phyloP scores from a whole-genome alignment of 768 basidiomycete genomes.

The Paxillus involutus region DNA sequence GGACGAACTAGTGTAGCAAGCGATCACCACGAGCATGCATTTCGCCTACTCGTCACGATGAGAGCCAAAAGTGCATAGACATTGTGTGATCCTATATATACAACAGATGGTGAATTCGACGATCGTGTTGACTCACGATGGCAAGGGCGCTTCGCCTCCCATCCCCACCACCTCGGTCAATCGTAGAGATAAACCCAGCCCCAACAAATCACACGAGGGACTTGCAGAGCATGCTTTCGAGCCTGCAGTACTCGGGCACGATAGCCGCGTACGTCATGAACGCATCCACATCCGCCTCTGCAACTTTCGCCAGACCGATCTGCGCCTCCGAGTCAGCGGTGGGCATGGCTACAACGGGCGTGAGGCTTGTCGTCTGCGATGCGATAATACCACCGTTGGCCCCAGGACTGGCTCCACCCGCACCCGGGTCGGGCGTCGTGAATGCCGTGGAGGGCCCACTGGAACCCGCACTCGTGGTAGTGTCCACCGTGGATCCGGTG shows the following conservation, averaged over 20 bases:
- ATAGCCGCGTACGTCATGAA: conserved; percentile 86
- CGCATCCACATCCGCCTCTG: conserved; percentile 80
- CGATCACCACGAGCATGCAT: too few species aligned
- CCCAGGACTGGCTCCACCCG: conserved; percentile 32
- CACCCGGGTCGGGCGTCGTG: conserved; percentile 62
- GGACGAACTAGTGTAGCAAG: too few species aligned
- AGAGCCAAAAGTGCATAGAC: too few species aligned
- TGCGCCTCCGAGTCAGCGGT: conserved; percentile 74
- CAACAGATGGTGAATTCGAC: not conserved
- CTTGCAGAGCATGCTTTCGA: conserved; percentile 80
- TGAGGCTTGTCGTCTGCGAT: conserved; percentile 55
- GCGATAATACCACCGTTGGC: conserved; percentile 29
- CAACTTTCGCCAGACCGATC: conserved; percentile 77
- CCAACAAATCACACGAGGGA: conserved; percentile 38
- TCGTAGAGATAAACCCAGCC: not conserved
- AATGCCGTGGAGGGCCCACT: conserved; percentile 50
- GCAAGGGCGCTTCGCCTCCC: not conserved
- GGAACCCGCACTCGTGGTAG: conserved; percentile 30
- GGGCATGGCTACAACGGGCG: conserved; percentile 69
- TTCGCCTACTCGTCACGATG: too few species aligned
- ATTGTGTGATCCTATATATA: conserved; percentile 10
- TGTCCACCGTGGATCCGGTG: conserved; percentile 46
- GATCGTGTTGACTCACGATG: not conserved
- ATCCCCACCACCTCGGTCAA: not conserved
- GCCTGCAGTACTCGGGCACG: conserved; percentile 77